phyloP scores from a whole-genome alignment of 352 stramenopile species.

The Globisporangium solare region DNA sequence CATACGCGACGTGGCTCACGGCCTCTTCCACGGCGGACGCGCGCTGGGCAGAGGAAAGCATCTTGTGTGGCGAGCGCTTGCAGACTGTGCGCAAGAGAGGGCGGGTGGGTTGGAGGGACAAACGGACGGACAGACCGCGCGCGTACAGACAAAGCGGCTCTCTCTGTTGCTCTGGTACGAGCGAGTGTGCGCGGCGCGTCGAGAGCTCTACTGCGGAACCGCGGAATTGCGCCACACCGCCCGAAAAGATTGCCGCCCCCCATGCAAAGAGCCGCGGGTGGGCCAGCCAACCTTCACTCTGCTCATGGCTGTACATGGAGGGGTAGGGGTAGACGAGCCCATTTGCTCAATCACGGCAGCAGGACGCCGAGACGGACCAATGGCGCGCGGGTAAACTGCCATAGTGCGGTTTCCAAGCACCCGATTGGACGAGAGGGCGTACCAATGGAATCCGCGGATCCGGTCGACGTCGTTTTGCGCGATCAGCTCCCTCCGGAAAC shows the following conservation, averaged over 20 bases:
- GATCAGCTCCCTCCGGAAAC: not conserved
- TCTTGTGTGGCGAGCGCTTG: not conserved
- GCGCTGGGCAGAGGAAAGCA: not conserved
- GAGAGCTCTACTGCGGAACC: slow-evolving; percentile 3
- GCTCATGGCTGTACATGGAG: not conserved
- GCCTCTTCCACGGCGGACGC: slow-evolving; percentile 53
- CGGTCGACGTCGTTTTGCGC: slow-evolving; percentile 12
- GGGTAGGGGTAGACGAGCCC: not conserved
- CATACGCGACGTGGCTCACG: slow-evolving; percentile 77
- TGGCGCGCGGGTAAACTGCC: slow-evolving; percentile 1
- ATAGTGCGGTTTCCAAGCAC: slow-evolving; percentile 3
- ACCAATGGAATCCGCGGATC: slow-evolving; percentile 16
- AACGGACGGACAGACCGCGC: too few relatives aligned
- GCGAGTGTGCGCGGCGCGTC: slow-evolving; percentile 3
- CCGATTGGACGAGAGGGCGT: slow-evolving; percentile 13
- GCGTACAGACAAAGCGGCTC: not conserved
- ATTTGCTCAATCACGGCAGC: slow-evolving; percentile 1
- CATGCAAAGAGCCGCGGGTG: not conserved
- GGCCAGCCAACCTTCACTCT: not conserved
- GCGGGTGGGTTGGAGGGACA: not conserved
- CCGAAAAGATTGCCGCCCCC: slow-evolving; percentile 1
- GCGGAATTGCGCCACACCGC: not conserved
- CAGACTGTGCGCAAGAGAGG: not conserved
- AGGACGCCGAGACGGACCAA: not conserved
- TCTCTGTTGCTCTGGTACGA: not conserved